Evolutionary conservation across 768 basidiomycete genomes (phyloP).

Genomic region (Termitomyces sp.): DNA sequence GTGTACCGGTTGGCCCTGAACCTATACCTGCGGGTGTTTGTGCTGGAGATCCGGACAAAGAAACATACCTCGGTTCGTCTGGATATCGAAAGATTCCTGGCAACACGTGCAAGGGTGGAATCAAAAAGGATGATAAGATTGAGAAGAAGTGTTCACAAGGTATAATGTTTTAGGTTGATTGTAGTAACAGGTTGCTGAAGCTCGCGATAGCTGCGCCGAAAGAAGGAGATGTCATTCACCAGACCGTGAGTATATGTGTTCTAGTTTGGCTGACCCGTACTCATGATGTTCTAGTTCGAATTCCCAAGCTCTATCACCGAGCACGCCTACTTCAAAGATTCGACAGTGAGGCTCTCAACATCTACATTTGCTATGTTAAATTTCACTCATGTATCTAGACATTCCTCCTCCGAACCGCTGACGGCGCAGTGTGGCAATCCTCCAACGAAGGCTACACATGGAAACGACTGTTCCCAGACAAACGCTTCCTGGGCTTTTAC

Average conservation of each 20-base stretch:
- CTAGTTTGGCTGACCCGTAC: not conserved
- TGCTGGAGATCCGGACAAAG: conserved; percentile 33
- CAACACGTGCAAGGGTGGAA: conserved; percentile 75
- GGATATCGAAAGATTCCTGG: conserved; percentile 93
- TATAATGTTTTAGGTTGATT: conserved; percentile 28
- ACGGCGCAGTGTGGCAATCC: conserved; percentile 87
- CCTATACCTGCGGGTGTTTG: conserved; percentile 78
- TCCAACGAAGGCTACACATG: conserved; percentile 93
- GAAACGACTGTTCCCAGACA: conserved; percentile 54
- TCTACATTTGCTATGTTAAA: not conserved
- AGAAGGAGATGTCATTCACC: conserved; percentile 74
- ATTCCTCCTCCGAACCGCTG: conserved; percentile 73
- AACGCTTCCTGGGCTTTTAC: conserved; percentile 76
- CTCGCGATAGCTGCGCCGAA: conserved; percentile 60
- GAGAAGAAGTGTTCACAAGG: conserved; percentile 78
- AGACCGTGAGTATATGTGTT: conserved; percentile 43
- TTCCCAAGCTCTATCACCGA: conserved; percentile 66
- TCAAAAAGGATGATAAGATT: conserved; percentile 61
- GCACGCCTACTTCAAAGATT: conserved; percentile 80
- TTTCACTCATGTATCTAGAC: conserved; percentile 40
- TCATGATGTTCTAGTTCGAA: conserved; percentile 40
- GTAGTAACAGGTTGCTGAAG: not conserved
- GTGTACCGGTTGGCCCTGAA: conserved; percentile 85
- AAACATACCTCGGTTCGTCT: conserved; percentile 80
- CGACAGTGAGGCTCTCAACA: conserved; percentile 40